Evolutionary conservation across 805 yeast species (phyloP).

Genomic region (Starmerella riodocensis): DNA sequence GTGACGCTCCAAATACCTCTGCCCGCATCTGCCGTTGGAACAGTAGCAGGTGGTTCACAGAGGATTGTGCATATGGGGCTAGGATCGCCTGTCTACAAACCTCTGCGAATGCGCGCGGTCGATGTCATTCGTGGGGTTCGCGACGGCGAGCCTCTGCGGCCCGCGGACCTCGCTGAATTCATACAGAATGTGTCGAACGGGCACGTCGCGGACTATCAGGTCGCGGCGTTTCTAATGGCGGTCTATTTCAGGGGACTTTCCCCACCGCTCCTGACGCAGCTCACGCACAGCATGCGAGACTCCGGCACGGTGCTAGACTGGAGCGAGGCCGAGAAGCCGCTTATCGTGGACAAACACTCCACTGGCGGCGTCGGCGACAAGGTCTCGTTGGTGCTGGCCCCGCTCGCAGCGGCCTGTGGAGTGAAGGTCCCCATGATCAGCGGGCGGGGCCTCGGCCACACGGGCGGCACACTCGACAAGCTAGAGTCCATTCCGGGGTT

Average conservation of each 20-base stretch:
- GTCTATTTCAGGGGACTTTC: conserved; percentile 1
- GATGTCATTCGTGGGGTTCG: not conserved
- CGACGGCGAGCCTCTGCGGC: not conserved
- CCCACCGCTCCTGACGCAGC: not conserved
- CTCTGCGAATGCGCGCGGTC: not conserved
- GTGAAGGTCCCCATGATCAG: conserved; percentile 5
- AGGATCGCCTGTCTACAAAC: not conserved
- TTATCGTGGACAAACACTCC: conserved; percentile 5
- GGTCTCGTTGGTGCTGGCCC: conserved; percentile 1
- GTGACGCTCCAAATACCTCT: too few species aligned
- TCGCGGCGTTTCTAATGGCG: conserved; percentile 5
- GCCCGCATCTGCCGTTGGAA: too few species aligned
- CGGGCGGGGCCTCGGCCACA: conserved; percentile 5
- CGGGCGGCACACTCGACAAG: conserved; percentile 8
- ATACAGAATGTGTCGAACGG: not conserved
- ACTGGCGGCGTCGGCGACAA: conserved; percentile 10
- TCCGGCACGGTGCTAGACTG: conserved; percentile 1
- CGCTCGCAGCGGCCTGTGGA: conserved; percentile 2
- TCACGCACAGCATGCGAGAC: conserved; percentile 2
- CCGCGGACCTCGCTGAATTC: not conserved
- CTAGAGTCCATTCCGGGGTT: conserved; percentile 1
- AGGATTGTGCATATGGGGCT: too few species aligned
- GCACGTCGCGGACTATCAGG: not conserved
- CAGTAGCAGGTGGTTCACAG: too few species aligned
- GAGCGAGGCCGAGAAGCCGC: not conserved